Conservation (phyloP, 108 stramenopile species). For the Parietichytrium sp. region DNA sequence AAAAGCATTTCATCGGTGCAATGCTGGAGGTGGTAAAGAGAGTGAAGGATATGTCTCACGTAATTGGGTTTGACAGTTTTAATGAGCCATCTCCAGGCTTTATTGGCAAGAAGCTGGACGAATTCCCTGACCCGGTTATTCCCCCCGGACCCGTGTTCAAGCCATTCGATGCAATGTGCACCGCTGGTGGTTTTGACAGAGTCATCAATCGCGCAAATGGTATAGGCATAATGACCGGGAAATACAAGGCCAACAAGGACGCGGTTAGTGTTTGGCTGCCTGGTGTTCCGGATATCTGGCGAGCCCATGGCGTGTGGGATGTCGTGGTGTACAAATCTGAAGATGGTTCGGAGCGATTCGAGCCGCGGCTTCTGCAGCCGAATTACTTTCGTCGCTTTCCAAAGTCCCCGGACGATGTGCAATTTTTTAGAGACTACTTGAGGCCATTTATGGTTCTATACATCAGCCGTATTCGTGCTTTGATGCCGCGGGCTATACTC, state of each 20-base stretch:
- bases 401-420: not conserved
- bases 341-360: not conserved
- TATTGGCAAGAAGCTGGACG: not conserved
- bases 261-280: not conserved
- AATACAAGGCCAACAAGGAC: not conserved
- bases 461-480: slow-evolving; percentile 27
- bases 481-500: slow-evolving; percentile 25
- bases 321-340: not conserved
- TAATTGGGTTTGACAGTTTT: slow-evolving; percentile 30
- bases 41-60: slow-evolving; percentile 35
- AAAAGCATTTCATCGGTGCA: slow-evolving; percentile 13
- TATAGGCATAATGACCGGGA: slow-evolving; percentile 11
- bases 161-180: slow-evolving; percentile 18
- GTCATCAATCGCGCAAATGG: not conserved
- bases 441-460: slow-evolving; percentile 33
- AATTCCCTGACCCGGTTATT: not conserved
- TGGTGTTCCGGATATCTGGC: slow-evolving; percentile 2
- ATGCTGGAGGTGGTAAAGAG: not conserved
- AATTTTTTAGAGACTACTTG: slow-evolving; percentile 33
- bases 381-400: slow-evolving; percentile 28
- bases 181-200: not conserved
- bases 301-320: not conserved
- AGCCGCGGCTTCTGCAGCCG: not conserved
- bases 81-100: slow-evolving; percentile 37
- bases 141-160: slow-evolving; percentile 21